Base-by-base conservation (phyloP, 2,329 filamentous ascomycete species). In the Colletotrichum euphorbiae region DNA sequence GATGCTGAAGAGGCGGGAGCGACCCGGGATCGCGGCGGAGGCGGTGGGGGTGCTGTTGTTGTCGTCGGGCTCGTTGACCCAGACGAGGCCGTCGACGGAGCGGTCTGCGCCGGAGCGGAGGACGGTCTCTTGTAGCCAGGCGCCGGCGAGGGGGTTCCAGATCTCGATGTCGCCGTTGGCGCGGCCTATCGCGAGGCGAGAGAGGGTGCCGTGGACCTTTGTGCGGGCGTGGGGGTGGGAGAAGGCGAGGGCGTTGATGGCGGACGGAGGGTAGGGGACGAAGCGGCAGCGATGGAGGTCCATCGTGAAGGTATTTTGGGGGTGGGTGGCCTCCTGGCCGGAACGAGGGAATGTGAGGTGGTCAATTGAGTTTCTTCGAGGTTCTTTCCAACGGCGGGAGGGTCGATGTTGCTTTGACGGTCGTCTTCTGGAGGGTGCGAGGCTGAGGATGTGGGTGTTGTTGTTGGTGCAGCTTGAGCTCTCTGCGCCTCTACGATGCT, bases 211-310 rank as follows among this genome's bases (percentile, higher is more conserved):
- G 77, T 83, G 77, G 78, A 76, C 81, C 71, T 81, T 79, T 69
- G 84, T 81, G 72, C 80, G 80, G 58, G 81, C 71, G 69, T 80
- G 83, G 19, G 91, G 85, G 77, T 97, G 93, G 6, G 96, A 97
- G 79, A 99, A 98, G 72, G 95, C 93, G 77, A 98, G 88, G 71
- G 93, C 91, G 81, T 97, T 98, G 80, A 99, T 98, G 66, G 94
- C 91, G 69, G 93, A 93, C 7, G 93, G 91, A 72, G 94, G 93
- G 80, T 93, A 98, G 45, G 93, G 92, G 73, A 99, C 92, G 82
- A 99, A 99, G 77, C 96, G 93, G 77, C 94, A 97, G 75, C 96
- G 93, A 84, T 99, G 96, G 77, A 99, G 91, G 81, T 98, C 95
- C 95, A 98, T 98, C 67, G 67, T 64, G 40, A 38, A 17, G 6